These are phyloP conservation scores for Mycosphaerella sp. DNA, from an alignment of 2,329 filamentous ascomycete species.

Conservation along the genomic window DNA sequence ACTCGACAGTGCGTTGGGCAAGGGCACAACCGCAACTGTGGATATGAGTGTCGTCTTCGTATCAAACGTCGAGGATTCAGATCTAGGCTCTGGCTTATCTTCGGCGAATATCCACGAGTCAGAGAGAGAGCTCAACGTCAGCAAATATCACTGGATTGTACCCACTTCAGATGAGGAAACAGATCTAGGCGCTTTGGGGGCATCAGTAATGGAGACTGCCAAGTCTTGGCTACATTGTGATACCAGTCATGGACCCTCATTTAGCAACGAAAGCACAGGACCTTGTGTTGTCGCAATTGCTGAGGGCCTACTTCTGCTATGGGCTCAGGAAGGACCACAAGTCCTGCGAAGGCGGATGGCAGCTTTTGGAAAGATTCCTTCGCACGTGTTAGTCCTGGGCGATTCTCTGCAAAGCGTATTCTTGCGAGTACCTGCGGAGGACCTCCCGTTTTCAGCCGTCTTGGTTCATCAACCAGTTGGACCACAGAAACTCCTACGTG, in stretches of 20 bases:
- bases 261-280: not conserved
- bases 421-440: not conserved
- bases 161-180: not conserved
- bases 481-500: constrained; percentile 19
- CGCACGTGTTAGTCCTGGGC: not conserved
- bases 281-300: not conserved
- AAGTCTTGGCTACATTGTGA: not conserved
- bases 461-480: constrained; percentile 23
- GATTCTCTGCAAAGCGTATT: not conserved
- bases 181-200: not conserved
- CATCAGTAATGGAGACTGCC: not conserved
- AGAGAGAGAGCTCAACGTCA: not conserved
- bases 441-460: not conserved
- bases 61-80: not conserved
- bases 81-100: not conserved
- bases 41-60: not conserved
- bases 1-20: not conserved
- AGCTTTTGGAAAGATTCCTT: not conserved
- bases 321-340: not conserved
- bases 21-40: not conserved
- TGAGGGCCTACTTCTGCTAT: not conserved
- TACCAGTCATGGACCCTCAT: not conserved
- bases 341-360: not conserved
- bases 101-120: not conserved
- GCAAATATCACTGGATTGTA: not conserved